Evolutionary conservation across 2,329 filamentous ascomycete genomes (phyloP), one percentile per base, ranked within the genome.

Genomic region (Cercospora canescens): DNA sequence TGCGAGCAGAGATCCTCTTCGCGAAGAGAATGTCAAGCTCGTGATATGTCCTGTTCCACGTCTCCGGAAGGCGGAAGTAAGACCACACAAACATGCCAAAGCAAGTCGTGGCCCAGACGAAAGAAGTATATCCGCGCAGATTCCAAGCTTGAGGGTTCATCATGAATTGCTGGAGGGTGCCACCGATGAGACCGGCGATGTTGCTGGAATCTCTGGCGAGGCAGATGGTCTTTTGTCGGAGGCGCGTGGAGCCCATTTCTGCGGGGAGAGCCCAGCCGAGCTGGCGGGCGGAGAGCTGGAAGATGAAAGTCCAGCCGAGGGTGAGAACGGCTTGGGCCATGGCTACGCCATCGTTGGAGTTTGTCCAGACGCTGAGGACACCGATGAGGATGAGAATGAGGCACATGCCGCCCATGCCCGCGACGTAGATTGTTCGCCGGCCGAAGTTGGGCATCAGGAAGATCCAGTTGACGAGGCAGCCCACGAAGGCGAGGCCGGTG

Each of bases 1-100:
- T 79, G 66, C 81, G 75, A 3, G 83, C 80, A 30, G 78, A 73
- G 14, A 82, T 73, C n/a, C 72, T 69, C 24, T 78, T 75, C 69
- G 85, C 83, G 70, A 88, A 88, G 68, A 88, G 74, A n/a, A 82
- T 75, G 57, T 87, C 85, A 2, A 88, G 79, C 75, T 87, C 85
- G 52, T 81, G 83, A 59, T 85, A 82, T 0, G 83, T 84, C 52
- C 83, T 80, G 14, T 81, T 84, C 65, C 81, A 82, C 16, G 86
- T 84, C 77, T 88, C 86, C 3, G 85, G 85, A 8, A 52, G 60
- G 16, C 32, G 52, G 52, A 55, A 55, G 18, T 54, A 62, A 26
- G 26, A 55, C 45, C 41, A 62, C n/a, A 62, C n/a, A 28, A 62
- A 62, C 45, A 60, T 55, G 28, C 52, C 52, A 35, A 55, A 55